These are phyloP conservation scores for Xenoacremonium recifei DNA, from an alignment of 2,329 filamentous ascomycete genomes.

Conservation along the genomic window DNA sequence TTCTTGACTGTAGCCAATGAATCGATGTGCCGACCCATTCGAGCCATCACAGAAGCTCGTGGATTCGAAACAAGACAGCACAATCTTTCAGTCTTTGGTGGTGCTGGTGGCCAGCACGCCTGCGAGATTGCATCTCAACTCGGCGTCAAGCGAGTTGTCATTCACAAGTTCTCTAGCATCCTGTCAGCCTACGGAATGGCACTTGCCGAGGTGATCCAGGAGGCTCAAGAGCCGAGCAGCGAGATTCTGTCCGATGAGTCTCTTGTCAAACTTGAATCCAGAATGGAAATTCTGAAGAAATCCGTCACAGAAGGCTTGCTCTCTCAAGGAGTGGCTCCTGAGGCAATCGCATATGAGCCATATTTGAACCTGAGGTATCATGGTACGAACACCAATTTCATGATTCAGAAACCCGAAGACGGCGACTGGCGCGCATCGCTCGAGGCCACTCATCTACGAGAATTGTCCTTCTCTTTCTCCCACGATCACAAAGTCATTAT, in stretches of 20 bases:
- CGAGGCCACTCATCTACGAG: background rate
- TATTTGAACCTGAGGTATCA: slow-evolving; percentile 48
- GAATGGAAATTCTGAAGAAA: slow-evolving; percentile 22
- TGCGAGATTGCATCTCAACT: slow-evolving; percentile 36
- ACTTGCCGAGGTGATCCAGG: slow-evolving; percentile 35
- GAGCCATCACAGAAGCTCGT: slow-evolving; percentile 64
- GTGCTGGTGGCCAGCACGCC: slow-evolving; percentile 65
- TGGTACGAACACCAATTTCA: slow-evolving; percentile 37
- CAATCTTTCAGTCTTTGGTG: slow-evolving; percentile 51
- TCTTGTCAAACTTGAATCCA: slow-evolving; percentile 10
- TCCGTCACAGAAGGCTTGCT: slow-evolving; percentile 34
- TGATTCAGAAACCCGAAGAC: slow-evolving; percentile 37
- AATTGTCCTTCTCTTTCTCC: background rate
- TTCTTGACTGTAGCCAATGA: slow-evolving; percentile 75
- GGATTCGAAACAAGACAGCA: slow-evolving; percentile 26
- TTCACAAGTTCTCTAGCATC: slow-evolving; percentile 37
- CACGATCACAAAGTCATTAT: slow-evolving; percentile 19
- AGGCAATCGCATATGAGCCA: slow-evolving; percentile 36
- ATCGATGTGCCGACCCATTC: slow-evolving; percentile 72
- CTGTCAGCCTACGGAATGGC: slow-evolving; percentile 43
- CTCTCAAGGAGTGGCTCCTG: slow-evolving; percentile 35
- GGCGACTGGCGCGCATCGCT: slow-evolving; percentile 24
- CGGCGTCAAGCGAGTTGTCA: slow-evolving; percentile 35
- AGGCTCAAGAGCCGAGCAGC: slow-evolving; percentile 31
- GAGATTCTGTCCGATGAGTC: slow-evolving; percentile 10